Conservation (phyloP, 1,139 yeast species). For the Nakaseomyces sp. region DNA sequence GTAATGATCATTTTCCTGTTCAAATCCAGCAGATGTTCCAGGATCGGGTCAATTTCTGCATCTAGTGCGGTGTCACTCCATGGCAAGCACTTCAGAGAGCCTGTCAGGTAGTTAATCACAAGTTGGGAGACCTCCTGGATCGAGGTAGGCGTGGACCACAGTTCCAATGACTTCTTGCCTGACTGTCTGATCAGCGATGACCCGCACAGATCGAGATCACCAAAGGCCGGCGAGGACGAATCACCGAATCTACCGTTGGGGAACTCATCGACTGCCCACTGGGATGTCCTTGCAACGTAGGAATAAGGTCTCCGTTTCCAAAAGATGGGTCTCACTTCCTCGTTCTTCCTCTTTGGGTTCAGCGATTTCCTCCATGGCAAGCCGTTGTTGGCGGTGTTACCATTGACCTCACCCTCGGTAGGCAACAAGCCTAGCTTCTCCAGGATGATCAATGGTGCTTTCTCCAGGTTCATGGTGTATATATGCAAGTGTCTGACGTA, state of each 20-base stretch:
- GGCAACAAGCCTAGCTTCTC: constrained; percentile 58
- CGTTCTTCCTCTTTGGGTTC: constrained; percentile 72
- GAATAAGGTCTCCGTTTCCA: constrained; percentile 94
- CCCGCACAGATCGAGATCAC: constrained; percentile 74
- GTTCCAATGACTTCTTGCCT: constrained; percentile 63
- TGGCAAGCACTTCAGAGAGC: constrained; percentile 69
- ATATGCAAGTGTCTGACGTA: constrained; percentile 80
- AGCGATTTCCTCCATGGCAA: constrained; percentile 89
- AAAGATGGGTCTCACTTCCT: constrained; percentile 85
- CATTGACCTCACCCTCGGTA: constrained; percentile 19
- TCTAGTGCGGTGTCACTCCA: constrained; percentile 93
- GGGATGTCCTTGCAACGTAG: constrained; percentile 80
- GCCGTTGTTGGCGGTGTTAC: constrained; percentile 29
- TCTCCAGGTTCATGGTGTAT: constrained; percentile 92
- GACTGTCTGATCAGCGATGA: constrained; percentile 71
- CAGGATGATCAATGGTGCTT: constrained; percentile 79
- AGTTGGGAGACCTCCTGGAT: constrained; percentile 52
- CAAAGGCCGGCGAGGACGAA: constrained; percentile 87
- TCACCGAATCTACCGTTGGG: constrained; percentile 97
- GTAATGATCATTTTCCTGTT: constrained; percentile 67
- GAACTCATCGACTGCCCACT: constrained; percentile 74
- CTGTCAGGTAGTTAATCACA: constrained; percentile 57
- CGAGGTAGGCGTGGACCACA: constrained; percentile 77
- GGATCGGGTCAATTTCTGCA: constrained; percentile 61
- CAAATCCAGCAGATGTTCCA: constrained; percentile 48